Evolutionary conservation across 495 filamentous ascomycete species (phyloP), one percentile per base, ranked within the genome.

Genomic region (Aspergillus nanangensis): DNA sequence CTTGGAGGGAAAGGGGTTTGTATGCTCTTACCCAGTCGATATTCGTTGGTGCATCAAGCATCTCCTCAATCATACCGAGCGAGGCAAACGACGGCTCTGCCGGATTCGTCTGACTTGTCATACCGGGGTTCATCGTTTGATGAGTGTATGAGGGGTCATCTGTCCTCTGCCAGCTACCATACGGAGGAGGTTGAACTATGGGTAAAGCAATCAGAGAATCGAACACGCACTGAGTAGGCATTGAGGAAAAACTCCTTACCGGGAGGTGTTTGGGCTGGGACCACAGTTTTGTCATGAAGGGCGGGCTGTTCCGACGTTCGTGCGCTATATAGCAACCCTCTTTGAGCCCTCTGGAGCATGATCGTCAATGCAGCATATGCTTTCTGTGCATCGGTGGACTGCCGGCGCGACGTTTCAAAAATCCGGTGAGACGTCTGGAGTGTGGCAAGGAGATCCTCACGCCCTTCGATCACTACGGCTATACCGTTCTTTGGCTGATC

Each of bases 331-430:
- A 51, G 50, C 10, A 43, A 15, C 9, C 20, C 41, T 20, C 39
- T 41, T 31, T 79, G 82, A 11, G 92, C 71, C 57, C 89, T 84
- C 18, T 77, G 72, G 36, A 95, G 70, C 81, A 93, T 92, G 38
- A 91, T 77, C 18, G 75, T 75, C 25, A 96, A 65, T 2, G 86
- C 78, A 15, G 72, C 75, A 41, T 79, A 81, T 8, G 87, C 90
- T 58, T 90, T 91, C 55, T 85, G 86, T 0, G 88, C 85, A 55
- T 95, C 89, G 45, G 88, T 79, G 4, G 86, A 90, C 14, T 75
- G 72, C 21, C 83, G 77, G 1, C 75, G 72, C 10, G 82, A 61
- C 14, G 77, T 74, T 41, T 83, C 81, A 79, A 90, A 93, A 25
- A 95, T 89, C 3, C 66, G 66, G 25, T 79, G 72, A 8, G 84